Evolutionary conservation across 257 asterid species (phyloP).

Genomic region (Vinca minor): DNA sequence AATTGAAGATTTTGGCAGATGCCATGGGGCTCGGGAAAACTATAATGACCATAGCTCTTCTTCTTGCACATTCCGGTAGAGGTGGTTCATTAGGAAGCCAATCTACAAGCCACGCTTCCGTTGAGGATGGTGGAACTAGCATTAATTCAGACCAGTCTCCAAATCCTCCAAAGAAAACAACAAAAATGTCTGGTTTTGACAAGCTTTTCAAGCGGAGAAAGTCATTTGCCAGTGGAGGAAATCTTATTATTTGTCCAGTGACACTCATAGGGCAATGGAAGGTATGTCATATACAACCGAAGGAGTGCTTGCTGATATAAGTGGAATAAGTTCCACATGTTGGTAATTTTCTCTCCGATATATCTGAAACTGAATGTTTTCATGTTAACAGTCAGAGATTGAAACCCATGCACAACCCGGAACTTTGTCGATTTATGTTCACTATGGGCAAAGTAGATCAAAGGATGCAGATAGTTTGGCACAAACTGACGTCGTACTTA

Average conservation of each 20-base stretch:
- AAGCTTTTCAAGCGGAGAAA: conserved; percentile 52
- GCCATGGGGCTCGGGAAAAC: conserved; percentile 99
- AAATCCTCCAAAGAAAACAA: conserved; percentile 36
- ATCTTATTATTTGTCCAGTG: conserved; percentile 89
- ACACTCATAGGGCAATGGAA: conserved; percentile 97
- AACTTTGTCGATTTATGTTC: conserved; percentile 63
- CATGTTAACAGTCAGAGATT: conserved; percentile 58
- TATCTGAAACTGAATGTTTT: conserved; percentile 20
- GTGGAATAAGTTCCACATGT: not conserved
- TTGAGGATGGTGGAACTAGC: conserved; percentile 36
- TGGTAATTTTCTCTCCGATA: conserved; percentile 6
- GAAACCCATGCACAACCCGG: conserved; percentile 86
- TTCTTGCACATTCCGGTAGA: conserved; percentile 58
- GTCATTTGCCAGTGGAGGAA: conserved; percentile 60
- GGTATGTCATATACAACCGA: conserved; percentile 35
- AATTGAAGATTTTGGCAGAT: conserved; percentile 87
- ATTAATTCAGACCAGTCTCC: conserved; percentile 40
- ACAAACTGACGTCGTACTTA: conserved; percentile 73
- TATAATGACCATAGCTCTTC: conserved; percentile 87
- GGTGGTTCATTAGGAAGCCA: conserved; percentile 43
- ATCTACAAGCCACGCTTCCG: conserved; percentile 31
- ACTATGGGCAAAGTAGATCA: conserved; percentile 87
- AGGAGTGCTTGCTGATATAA: conserved; percentile 10
- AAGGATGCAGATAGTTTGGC: conserved; percentile 70
- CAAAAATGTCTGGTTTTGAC: conserved; percentile 52